phyloP scores from a whole-genome alignment of 2,329 filamentous ascomycete genomes.

The Arthroderma sp. region DNA sequence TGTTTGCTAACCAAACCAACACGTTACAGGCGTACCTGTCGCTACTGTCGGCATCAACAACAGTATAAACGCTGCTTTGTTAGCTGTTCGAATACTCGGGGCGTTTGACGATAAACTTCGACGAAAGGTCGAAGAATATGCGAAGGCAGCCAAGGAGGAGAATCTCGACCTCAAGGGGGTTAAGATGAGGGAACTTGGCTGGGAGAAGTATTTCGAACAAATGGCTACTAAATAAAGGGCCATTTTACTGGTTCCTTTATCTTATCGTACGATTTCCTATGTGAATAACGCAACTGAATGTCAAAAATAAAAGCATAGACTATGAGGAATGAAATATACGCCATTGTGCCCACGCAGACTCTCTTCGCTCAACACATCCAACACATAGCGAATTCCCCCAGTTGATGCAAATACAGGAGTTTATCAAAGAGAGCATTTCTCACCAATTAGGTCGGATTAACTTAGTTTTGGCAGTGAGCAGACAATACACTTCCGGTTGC shows the following conservation, averaged over 20 bases:
- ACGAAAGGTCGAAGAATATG: conserved; percentile 31
- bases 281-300: neutral
- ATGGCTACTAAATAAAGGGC: conserved; percentile 16
- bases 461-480: too few species aligned
- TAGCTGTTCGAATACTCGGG: conserved; percentile 57
- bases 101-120: conserved; percentile 30
- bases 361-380: too few species aligned
- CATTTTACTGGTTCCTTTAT: neutral
- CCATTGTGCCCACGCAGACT: too few species aligned
- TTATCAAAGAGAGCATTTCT: too few species aligned
- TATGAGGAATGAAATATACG: too few species aligned
- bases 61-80: conserved; percentile 59
- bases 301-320: neutral
- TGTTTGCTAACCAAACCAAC: conserved; percentile 15
- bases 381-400: too few species aligned
- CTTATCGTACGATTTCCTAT: neutral
- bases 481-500: too few species aligned
- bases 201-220: conserved; percentile 33
- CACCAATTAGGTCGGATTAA: too few species aligned
- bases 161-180: conserved; percentile 31
- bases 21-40: conserved; percentile 48
- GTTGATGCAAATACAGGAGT: too few species aligned
- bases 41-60: conserved; percentile 72
- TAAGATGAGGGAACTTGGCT: conserved; percentile 30
- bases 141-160: conserved; percentile 27